Conservation (phyloP, 2,329 filamentous ascomycete species). For the Alternaria gansuensis region DNA sequence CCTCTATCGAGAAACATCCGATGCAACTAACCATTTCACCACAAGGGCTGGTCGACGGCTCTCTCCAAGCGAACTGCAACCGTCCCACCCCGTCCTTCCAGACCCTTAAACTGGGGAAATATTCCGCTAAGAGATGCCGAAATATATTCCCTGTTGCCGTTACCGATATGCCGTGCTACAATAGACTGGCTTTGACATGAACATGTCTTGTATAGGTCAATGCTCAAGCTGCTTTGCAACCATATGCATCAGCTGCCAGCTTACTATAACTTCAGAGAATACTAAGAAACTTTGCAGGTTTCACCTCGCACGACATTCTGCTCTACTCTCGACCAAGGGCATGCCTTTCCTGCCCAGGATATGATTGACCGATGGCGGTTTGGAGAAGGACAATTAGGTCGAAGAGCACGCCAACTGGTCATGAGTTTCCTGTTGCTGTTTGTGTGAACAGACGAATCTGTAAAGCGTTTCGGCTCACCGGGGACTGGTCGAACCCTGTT, state of each 20-base stretch:
- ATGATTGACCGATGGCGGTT: conserved; percentile 22
- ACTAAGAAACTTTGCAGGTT: conserved; percentile 1
- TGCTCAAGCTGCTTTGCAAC: conserved; percentile 2
- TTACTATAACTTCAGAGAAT: conserved; percentile 1
- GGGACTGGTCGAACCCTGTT: background rate
- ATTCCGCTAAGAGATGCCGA: background rate
- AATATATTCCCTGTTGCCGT: background rate
- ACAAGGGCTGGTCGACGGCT: conserved; percentile 12
- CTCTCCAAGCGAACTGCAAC: conserved; percentile 10
- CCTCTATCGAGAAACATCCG: conserved; percentile 1
- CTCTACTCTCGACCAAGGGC: conserved; percentile 4
- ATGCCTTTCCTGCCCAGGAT: conserved; percentile 1
- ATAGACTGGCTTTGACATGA: background rate
- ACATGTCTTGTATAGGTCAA: background rate
- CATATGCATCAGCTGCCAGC: background rate
- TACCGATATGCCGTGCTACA: conserved; percentile 2
- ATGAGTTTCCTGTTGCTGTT: background rate
- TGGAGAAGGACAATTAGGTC: conserved; percentile 33
- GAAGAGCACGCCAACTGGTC: conserved; percentile 29
- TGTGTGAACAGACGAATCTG: background rate
- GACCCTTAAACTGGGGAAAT: conserved; percentile 1
- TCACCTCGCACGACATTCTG: conserved; percentile 7
- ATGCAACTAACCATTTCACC: conserved; percentile 3
- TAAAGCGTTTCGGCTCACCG: background rate
- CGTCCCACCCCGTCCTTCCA: background rate